These are phyloP conservation scores for Dactylis glomerata DNA, from an alignment of 176 grass and related monocot genomes.

Conservation along the genomic window DNA sequence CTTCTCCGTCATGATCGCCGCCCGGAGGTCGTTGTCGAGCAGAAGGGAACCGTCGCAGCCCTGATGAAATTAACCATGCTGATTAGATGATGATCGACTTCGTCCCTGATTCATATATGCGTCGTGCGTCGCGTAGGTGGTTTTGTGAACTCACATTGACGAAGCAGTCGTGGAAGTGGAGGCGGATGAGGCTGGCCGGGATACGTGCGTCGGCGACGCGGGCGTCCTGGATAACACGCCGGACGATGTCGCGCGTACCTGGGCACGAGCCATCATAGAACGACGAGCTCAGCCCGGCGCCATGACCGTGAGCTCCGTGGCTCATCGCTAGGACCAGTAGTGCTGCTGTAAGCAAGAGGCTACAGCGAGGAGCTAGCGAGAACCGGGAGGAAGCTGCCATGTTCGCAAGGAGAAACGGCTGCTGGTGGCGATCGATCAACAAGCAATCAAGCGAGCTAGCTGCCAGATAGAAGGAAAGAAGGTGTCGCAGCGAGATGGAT, in stretches of 20 bases:
- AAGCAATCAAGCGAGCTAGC: neutral
- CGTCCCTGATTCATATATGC: neutral
- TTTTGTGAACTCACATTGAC: conserved; percentile 4
- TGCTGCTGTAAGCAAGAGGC: neutral
- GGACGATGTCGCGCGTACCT: neutral
- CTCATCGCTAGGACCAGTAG: neutral
- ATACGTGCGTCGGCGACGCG: conserved; percentile 33
- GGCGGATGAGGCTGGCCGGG: conserved; percentile 23
- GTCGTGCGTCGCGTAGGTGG: neutral
- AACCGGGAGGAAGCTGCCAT: neutral
- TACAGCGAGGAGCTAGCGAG: neutral
- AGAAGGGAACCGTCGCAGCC: conserved; percentile 6
- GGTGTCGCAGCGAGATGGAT: neutral
- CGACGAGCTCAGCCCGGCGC: neutral
- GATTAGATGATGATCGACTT: neutral
- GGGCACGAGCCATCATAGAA: conserved; percentile 36
- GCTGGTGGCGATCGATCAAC: neutral
- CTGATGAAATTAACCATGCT: neutral
- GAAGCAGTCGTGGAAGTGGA: conserved; percentile 28
- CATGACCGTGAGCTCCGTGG: neutral
- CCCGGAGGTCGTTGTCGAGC: neutral
- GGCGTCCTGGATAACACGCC: conserved; percentile 28
- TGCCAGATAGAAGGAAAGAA: neutral
- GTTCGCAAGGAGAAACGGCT: neutral
- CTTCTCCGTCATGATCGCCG: conserved; percentile 23